Evolutionary conservation across 768 basidiomycete genomes (phyloP).

Genomic region (Lepiota venenata): DNA sequence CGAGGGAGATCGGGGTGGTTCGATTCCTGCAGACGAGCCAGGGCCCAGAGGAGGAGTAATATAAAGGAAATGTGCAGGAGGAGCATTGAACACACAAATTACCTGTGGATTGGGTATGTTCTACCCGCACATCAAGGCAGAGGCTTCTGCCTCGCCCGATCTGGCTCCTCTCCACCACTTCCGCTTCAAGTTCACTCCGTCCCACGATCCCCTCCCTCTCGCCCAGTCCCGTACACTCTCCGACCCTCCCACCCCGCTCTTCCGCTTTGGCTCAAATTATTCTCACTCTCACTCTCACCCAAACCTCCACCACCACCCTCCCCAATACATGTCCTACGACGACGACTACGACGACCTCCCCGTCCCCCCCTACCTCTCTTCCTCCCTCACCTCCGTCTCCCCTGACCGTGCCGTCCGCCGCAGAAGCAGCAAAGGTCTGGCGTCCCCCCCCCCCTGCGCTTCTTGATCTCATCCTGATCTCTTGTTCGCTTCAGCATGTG

Average conservation of each 20-base stretch:
- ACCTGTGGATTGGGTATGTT: background rate
- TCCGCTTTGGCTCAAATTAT: constrained; percentile 28
- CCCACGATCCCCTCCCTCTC: constrained; percentile 30
- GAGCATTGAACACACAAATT: too few relatives aligned
- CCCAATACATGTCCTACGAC: constrained; percentile 36
- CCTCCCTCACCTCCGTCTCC: constrained; percentile 41
- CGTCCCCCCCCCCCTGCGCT: background rate
- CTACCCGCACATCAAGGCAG: constrained; percentile 36
- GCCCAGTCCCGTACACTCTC: constrained; percentile 31
- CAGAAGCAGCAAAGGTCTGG: constrained; percentile 72
- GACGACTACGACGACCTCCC: constrained; percentile 60
- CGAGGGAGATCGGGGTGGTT: too few relatives aligned
- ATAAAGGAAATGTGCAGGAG: background rate
- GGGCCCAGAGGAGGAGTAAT: constrained; percentile 1
- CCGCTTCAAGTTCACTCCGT: constrained; percentile 32
- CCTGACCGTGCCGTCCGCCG: constrained; percentile 57
- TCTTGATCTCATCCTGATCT: constrained; percentile 2
- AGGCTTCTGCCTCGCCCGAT: constrained; percentile 41
- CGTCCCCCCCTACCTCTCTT: constrained; percentile 4
- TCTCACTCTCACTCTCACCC: constrained; percentile 19
- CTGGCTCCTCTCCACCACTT: constrained; percentile 35
- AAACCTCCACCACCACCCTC: constrained; percentile 15
- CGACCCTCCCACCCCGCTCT: constrained; percentile 27
- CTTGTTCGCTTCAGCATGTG: constrained; percentile 55
- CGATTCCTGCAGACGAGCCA: background rate